Conservation (phyloP, 805 yeast species). For the Yueomyces sp. region DNA sequence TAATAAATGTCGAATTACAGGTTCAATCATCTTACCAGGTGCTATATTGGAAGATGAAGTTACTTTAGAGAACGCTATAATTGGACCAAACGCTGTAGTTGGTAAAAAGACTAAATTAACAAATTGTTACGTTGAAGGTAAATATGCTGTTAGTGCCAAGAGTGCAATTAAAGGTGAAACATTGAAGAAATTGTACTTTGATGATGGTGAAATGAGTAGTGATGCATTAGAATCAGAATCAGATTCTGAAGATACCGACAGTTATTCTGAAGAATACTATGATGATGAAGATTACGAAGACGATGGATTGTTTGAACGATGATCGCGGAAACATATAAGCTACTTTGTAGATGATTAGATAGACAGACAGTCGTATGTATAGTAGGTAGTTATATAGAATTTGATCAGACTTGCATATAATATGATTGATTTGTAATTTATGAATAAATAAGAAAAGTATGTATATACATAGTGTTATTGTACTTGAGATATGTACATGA, state of each 20-base stretch:
- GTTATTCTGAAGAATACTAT: constrained; percentile 29
- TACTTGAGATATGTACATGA: too few species aligned
- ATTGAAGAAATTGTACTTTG: constrained; percentile 25
- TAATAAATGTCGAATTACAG: constrained; percentile 74
- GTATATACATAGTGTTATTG: too few species aligned
- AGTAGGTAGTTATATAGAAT: too few species aligned
- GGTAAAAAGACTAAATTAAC: constrained; percentile 52
- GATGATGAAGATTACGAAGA: constrained; percentile 36
- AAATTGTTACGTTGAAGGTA: constrained; percentile 78
- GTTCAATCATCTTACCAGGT: constrained; percentile 64
- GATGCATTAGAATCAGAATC: constrained; percentile 23
- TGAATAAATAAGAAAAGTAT: too few species aligned
- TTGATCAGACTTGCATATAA: too few species aligned
- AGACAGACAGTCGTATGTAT: too few species aligned
- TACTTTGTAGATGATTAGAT: not conserved
- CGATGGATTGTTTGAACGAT: constrained; percentile 50
- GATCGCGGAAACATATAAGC: not conserved
- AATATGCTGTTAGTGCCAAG: constrained; percentile 51
- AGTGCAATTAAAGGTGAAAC: constrained; percentile 44
- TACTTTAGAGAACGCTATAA: constrained; percentile 65
- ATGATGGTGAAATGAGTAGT: constrained; percentile 10
- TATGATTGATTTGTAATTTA: too few species aligned
- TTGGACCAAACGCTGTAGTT: constrained; percentile 59
- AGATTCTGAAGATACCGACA: constrained; percentile 22
- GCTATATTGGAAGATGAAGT: constrained; percentile 70